Evolutionary conservation across 208 protist genomes (phyloP).

Genomic region (Trypanosoma theileri): DNA sequence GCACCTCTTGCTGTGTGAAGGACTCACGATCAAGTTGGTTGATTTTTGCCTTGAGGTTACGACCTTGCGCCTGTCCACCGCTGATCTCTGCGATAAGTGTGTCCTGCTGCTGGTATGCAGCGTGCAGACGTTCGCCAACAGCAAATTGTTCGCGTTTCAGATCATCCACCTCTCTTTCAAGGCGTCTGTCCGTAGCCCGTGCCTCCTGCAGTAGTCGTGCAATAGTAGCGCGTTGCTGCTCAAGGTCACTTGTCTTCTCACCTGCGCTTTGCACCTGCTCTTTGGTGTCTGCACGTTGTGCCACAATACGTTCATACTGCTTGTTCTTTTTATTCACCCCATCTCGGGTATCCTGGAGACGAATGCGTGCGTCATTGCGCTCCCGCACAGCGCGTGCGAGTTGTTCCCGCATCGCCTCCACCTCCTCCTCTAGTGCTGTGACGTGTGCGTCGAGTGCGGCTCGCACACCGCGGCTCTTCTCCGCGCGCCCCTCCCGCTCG

Average conservation of each 20-base stretch:
- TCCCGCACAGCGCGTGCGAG: slow-evolving; percentile 53
- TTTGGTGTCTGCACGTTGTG: slow-evolving; percentile 25
- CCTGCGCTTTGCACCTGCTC: slow-evolving; percentile 45
- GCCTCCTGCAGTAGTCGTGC: slow-evolving; percentile 54
- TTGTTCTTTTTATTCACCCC: slow-evolving; percentile 37
- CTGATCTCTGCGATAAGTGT: slow-evolving; percentile 78
- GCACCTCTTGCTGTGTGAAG: slow-evolving; percentile 90
- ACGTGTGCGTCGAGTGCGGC: slow-evolving; percentile 50
- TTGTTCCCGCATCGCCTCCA: slow-evolving; percentile 68
- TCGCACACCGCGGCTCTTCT: slow-evolving; percentile 44
- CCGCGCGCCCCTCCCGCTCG: slow-evolving; percentile 52
- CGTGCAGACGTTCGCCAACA: slow-evolving; percentile 78
- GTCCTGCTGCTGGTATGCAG: slow-evolving; percentile 58
- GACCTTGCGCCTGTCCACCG: slow-evolving; percentile 80
- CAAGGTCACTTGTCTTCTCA: slow-evolving; percentile 50
- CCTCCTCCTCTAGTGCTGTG: slow-evolving; percentile 73
- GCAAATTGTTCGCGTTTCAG: slow-evolving; percentile 85
- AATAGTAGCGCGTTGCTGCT: slow-evolving; percentile 64
- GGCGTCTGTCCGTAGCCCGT: slow-evolving; percentile 42
- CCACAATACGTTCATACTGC: slow-evolving; percentile 36
- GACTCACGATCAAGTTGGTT: slow-evolving; percentile 80
- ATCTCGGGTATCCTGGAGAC: slow-evolving; percentile 32
- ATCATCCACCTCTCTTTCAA: slow-evolving; percentile 75
- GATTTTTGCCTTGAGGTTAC: slow-evolving; percentile 86
- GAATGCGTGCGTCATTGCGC: slow-evolving; percentile 32